Conservation (phyloP, 2,329 filamentous ascomycete genomes). For the Botrytis galanthina region DNA sequence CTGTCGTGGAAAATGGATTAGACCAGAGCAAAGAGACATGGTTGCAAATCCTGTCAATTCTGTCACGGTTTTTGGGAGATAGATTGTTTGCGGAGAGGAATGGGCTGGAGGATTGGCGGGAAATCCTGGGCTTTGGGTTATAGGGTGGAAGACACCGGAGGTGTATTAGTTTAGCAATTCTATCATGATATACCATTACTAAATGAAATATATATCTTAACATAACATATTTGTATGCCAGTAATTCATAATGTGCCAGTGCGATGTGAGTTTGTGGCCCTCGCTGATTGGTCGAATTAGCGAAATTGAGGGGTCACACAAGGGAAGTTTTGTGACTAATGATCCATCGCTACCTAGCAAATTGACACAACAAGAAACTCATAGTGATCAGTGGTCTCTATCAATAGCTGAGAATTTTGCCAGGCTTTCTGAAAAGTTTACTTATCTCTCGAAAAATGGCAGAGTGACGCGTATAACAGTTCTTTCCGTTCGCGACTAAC, state of each 20-base stretch:
- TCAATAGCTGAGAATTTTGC: not conserved
- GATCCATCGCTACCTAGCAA: not conserved
- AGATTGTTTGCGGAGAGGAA: not conserved
- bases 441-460: not conserved
- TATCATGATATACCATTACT: not conserved
- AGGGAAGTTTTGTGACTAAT: not conserved
- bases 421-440: not conserved
- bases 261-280: not conserved
- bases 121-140: not conserved
- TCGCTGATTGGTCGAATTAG: not conserved
- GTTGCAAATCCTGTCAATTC: not conserved
- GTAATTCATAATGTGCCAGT: not conserved
- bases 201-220: not conserved
- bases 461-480: not conserved
- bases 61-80: not conserved
- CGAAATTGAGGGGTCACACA: not conserved
- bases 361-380: too few relatives aligned
- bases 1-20: not conserved
- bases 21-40: not conserved
- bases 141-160: fast-evolving
- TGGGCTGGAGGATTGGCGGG: not conserved
- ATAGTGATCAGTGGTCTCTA: not conserved
- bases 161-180: not conserved
- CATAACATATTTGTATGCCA: not conserved
- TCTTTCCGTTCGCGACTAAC: not conserved